A percentile compares a stretch with the other conserved stretches of the same genome.
phyloP scores from a whole-genome alignment of 768 basidiomycete genomes.

The Trametes punicea region DNA sequence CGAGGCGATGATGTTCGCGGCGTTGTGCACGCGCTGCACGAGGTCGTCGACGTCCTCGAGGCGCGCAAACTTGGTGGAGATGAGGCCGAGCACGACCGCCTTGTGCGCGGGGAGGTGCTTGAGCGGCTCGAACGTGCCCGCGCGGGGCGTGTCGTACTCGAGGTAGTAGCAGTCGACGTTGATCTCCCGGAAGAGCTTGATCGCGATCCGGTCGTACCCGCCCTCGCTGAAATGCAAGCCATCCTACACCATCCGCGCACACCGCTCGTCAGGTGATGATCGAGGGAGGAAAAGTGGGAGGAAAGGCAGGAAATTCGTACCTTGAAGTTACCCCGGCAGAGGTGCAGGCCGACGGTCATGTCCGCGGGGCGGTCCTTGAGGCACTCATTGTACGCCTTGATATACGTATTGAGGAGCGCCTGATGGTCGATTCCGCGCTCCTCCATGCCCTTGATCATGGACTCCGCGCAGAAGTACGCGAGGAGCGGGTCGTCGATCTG shows the following conservation, averaged over 20 bases:
- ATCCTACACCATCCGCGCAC: conserved; percentile 22
- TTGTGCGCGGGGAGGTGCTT: conserved; percentile 47
- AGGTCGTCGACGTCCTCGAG: conserved; percentile 43
- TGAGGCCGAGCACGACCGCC: conserved; percentile 39
- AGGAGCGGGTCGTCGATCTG: conserved; percentile 49
- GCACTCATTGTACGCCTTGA: conserved; percentile 58
- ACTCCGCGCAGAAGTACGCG: conserved; percentile 64
- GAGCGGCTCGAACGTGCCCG: conserved; percentile 58
- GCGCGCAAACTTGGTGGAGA: conserved; percentile 42
- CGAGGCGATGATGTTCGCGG: conserved; percentile 41
- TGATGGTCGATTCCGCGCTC: conserved; percentile 58
- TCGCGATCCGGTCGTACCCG: conserved; percentile 52
- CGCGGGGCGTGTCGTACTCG: conserved; percentile 63
- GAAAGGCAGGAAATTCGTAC: conserved; percentile 7
- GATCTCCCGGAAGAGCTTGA: conserved; percentile 54
- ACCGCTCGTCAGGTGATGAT: not conserved
- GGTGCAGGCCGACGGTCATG: conserved; percentile 54
- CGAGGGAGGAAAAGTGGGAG: not conserved
- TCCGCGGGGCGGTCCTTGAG: conserved; percentile 51
- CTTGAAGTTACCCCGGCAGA: conserved; percentile 48
- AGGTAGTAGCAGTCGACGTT: conserved; percentile 55
- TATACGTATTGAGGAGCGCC: conserved; percentile 61
- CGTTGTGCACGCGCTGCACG: conserved; percentile 39
- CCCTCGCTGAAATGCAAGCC: conserved; percentile 59
- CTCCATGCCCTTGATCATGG: conserved; percentile 53